These are phyloP conservation scores for Colletotrichum endophyticum DNA, from an alignment of 2,329 filamentous ascomycete species.

Conservation along the genomic window DNA sequence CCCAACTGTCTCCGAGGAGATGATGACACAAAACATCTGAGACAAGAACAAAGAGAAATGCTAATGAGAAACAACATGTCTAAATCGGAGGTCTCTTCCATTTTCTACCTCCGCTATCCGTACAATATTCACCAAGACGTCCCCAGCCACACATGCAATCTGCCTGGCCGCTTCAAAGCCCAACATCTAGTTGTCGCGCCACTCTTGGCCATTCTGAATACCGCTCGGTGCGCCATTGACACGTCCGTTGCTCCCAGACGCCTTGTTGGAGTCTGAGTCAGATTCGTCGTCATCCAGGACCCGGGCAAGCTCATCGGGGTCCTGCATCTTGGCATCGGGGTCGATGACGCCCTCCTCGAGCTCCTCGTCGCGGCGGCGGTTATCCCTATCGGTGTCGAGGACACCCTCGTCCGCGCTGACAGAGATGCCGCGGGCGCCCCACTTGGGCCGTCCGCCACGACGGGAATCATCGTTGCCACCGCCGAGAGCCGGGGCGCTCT, in stretches of 20 bases:
- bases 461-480: constrained; percentile 28
- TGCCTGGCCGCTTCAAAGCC: neutral
- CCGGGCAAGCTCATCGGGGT: constrained; percentile 68
- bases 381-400: constrained; percentile 53
- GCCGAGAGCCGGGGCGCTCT: constrained; percentile 57
- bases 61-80: neutral
- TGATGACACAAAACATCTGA: neutral
- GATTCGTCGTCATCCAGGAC: constrained; percentile 63
- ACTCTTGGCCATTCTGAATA: constrained; percentile 52
- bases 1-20: neutral
- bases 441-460: constrained; percentile 52
- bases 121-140: neutral
- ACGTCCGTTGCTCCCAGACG: constrained; percentile 17
- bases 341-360: constrained; percentile 51
- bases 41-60: neutral
- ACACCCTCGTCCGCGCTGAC: constrained; percentile 69
- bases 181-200: constrained; percentile 37
- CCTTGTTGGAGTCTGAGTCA: constrained; percentile 47
- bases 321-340: constrained; percentile 69
- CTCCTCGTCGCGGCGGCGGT: constrained; percentile 44
- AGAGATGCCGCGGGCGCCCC: constrained; percentile 69
- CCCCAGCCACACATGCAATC: neutral
- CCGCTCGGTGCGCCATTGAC: constrained; percentile 37
- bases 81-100: neutral
- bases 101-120: neutral